Conservation (phyloP, 805 yeast genomes). For the Lipomyces yamanashiensis region DNA sequence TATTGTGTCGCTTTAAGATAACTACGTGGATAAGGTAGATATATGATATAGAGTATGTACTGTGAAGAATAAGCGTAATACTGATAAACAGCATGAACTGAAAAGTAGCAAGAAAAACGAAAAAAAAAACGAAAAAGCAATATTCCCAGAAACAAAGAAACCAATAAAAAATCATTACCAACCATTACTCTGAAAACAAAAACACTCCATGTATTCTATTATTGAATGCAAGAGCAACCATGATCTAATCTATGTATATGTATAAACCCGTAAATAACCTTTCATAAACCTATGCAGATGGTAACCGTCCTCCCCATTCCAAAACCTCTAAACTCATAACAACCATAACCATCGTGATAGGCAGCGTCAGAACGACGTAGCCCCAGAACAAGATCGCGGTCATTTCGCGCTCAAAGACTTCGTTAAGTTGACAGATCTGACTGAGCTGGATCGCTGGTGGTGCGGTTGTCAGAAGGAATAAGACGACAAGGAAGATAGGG, state of each 20-base stretch:
- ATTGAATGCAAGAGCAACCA: too few species aligned
- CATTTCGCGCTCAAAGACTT: conserved; percentile 66
- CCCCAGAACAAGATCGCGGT: conserved; percentile 71
- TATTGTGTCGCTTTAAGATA: too few species aligned
- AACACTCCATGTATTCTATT: too few species aligned
- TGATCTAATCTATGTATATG: not conserved
- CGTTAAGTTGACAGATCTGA: conserved; percentile 66
- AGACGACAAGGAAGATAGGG: conserved; percentile 64
- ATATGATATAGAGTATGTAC: too few species aligned
- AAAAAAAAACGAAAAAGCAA: not conserved
- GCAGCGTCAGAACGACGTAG: conserved; percentile 62
- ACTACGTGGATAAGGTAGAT: too few species aligned
- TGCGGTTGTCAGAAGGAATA: conserved; percentile 61
- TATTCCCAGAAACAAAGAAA: not conserved
- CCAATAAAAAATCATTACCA: not conserved
- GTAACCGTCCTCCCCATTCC: conserved; percentile 51
- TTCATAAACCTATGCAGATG: conserved; percentile 1
- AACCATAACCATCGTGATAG: conserved; percentile 61
- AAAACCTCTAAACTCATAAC: conserved; percentile 59
- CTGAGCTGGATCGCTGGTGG: conserved; percentile 73
- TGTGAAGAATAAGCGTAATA: too few species aligned
- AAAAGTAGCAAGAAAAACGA: not conserved
- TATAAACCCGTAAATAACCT: not conserved
- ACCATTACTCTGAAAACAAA: too few species aligned
- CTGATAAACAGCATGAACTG: not conserved